phyloP scores from a whole-genome alignment of 768 basidiomycete species.

The Phylloporus sp. region DNA sequence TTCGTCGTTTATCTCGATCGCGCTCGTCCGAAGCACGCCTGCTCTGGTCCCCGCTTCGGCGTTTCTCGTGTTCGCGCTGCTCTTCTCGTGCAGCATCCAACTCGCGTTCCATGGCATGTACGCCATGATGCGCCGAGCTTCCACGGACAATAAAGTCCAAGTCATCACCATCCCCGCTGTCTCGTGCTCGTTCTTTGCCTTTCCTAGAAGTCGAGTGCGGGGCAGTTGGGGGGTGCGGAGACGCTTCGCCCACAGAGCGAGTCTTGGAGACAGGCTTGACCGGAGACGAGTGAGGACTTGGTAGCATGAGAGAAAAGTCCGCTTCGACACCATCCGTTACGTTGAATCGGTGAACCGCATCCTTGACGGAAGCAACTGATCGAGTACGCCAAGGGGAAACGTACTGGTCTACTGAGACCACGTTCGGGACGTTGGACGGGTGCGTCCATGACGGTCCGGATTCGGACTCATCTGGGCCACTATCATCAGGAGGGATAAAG shows the following conservation, averaged over 20 bases:
- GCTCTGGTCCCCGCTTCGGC: constrained; percentile 35
- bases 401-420: constrained; percentile 3
- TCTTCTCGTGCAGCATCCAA: constrained; percentile 51
- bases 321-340: constrained; percentile 40
- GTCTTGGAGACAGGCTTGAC: constrained; percentile 22
- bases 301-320: constrained; percentile 48
- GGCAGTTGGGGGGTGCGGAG: constrained; percentile 1
- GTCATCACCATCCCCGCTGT: constrained; percentile 23
- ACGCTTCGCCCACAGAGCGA: constrained; percentile 16
- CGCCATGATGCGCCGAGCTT: constrained; percentile 41
- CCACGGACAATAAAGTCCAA: constrained; percentile 32
- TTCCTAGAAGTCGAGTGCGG: constrained; percentile 27
- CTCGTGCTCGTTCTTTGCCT: constrained; percentile 42
- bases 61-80: constrained; percentile 41
- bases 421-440: constrained; percentile 1
- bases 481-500: not conserved
- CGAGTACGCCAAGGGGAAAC: constrained; percentile 32
- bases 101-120: constrained; percentile 61
- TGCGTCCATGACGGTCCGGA: constrained; percentile 15
- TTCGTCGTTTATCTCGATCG: constrained; percentile 55
- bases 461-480: constrained; percentile 3
- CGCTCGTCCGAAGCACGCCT: constrained; percentile 36
- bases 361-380: constrained; percentile 40
- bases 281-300: constrained; percentile 39
- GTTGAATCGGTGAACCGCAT: constrained; percentile 46